Base-by-base conservation (phyloP, 306 rosid species). In the Acacia melanoxylon region DNA sequence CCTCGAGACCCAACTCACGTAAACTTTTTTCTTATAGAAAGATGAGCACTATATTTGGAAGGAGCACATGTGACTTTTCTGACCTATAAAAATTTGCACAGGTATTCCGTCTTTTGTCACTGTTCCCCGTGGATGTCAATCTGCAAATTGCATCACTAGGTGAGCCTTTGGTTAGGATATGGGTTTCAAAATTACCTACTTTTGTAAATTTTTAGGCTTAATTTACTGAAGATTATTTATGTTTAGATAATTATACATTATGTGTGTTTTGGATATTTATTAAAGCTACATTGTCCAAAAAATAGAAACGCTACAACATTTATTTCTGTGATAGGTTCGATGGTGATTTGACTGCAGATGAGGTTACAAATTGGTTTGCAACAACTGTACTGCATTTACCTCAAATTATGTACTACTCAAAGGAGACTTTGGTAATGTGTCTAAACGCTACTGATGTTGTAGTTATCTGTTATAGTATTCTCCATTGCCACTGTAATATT, bases 281-380 rank as follows among this genome's bases (percentile, higher is more conserved):
- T 68, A 59, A 37, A 65, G 33, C 78, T 74, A 74, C 80, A 20
- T 68, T 82, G 25, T 82, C 48, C 59, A 25, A 59, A 72, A 48
- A 19, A 52, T 51, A 25, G 24, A 56, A 59, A 62, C 42, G 24
- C 35, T 80, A 41, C 67, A 49, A 52, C 33, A 77, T 83, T 85
- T 56, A 54, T 31, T 44, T 48, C 74, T 51, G 46, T 86, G 78
- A 51, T 78, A 95, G 99, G 95, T 95, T 84, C 68, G 86, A 85
- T 37, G 97, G 92, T n/a, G 88, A 84, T 81, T 92, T 85, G 75
- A 83, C 93, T 0, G 83, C 85, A 72, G 98, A 95, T 82, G 87
- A 84, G 46, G 86, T 93, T 80, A 91, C 93, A 73, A 92, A 95
- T 88, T 95, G 99, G 98, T 91, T 95, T 92, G 89, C 94, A 76